Percentiles rank a stretch among this genome's conserved stretches.
Conservation (phyloP, 192 early-diverging fungal genomes). For the Umbelopsis ramanniana region DNA sequence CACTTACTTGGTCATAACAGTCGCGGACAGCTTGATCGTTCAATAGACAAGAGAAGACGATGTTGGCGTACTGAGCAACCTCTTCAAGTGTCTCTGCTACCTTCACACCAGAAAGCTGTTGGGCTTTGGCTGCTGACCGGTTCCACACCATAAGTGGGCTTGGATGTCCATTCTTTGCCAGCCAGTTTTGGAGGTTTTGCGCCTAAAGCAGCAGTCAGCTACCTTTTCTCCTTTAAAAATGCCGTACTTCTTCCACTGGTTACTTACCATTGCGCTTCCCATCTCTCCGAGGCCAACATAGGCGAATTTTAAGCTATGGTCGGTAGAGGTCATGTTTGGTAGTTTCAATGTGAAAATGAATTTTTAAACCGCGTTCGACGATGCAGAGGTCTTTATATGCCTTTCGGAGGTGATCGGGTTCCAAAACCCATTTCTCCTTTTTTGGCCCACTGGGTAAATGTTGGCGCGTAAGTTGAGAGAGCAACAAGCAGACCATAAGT, state of each 20-base stretch:
- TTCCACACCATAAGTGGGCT: conserved; percentile 62
- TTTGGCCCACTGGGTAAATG: no score
- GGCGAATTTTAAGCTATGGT: conserved; percentile 41
- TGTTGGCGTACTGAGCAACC: conserved; percentile 46
- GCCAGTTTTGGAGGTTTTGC: conserved; percentile 58
- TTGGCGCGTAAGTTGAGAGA: no score
- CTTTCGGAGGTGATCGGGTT: no score
- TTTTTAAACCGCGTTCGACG: no score
- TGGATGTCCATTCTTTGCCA: conserved; percentile 33
- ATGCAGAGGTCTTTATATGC: background rate
- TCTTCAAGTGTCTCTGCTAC: conserved; percentile 40
- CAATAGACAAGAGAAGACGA: conserved; percentile 66
- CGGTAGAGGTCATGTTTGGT: background rate
- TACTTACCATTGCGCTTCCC: conserved; percentile 58
- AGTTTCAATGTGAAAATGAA: background rate
- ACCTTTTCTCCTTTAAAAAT: background rate
- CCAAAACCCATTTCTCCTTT: no score
- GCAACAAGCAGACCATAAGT: no score
- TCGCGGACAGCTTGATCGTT: conserved; percentile 61
- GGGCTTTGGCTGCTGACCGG: conserved; percentile 57
- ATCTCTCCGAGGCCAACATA: conserved; percentile 70
- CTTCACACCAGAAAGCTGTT: conserved; percentile 39
- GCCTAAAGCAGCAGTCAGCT: conserved; percentile 34
- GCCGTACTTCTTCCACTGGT: background rate
- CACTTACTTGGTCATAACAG: conserved; percentile 45